Base-by-base conservation (phyloP, 805 yeast genomes). In the Hanseniaspora meyeri region DNA sequence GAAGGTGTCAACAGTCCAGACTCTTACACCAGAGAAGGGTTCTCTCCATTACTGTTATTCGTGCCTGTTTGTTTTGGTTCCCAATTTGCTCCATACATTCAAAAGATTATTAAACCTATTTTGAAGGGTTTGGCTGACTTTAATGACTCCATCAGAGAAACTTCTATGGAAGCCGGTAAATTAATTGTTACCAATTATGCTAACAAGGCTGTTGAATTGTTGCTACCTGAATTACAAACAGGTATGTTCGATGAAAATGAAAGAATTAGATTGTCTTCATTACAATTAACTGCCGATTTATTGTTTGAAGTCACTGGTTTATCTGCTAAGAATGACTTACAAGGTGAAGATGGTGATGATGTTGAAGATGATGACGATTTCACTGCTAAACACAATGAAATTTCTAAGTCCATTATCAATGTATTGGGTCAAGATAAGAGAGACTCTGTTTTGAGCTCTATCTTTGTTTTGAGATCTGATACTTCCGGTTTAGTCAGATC, bases 381-480 rank as follows among this genome's bases (percentile, higher is more conserved):
- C 9, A 71, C 70, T 34, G 77, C 74, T 49, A 66, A 67, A 49
- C 70, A 71, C 39, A 73, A 73, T 57, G 84, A 80, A 62, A 80
- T 82, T 60, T 77, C 78, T 59, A 78, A 77, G 63, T 76, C 80
- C 51, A 80, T 90, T 67, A 71, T 85, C 54, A 91, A 85, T 43
- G 81, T 83, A 5, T 80, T 93, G 64, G 98, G 98, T 58, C 75
- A 76, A 61, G 95, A 85, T 6, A 86, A 96, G 66, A 84, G 97
- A 65, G 95, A 89, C 67, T 80, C 88, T 58, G 77, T 93, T 42
- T 74, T 93, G 63, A 79, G 97, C 0, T 75, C 90, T n/a, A 74
- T 93, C 62, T 93, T 89, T 69, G 82, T 93, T 37, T 90, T 97
- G 69, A 89, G 98, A 69, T 87, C 95, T 14, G 99, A 93, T 73